Evolutionary conservation across 2,329 filamentous ascomycete genomes (phyloP).

Genomic region (Grosmannia penicillata): DNA sequence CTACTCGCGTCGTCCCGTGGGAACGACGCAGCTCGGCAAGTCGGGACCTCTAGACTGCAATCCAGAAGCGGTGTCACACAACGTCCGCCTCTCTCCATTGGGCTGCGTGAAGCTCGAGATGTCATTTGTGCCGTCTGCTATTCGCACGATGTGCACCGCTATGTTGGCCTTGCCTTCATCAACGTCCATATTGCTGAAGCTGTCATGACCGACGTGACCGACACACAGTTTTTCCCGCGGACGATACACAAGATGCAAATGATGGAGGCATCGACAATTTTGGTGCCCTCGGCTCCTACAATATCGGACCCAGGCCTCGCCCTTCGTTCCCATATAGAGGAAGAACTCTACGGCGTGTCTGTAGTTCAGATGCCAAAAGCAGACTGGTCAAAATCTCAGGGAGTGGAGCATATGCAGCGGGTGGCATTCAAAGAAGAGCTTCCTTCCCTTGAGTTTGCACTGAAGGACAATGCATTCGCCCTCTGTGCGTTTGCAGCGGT

Average conservation of each 20-base stretch:
- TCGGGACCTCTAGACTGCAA: background rate
- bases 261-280: slow-evolving; percentile 62
- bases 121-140: slow-evolving; percentile 72
- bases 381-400: slow-evolving; percentile 69
- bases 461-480: slow-evolving; percentile 74
- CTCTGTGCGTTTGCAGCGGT: slow-evolving; percentile 78
- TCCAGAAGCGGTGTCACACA: background rate
- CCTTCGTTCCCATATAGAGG: slow-evolving; percentile 6
- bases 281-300: slow-evolving; percentile 58
- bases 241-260: slow-evolving; percentile 78
- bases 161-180: slow-evolving; percentile 73
- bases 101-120: slow-evolving; percentile 7
- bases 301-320: slow-evolving; percentile 56
- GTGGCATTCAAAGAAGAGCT: slow-evolving; percentile 71
- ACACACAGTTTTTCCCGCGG: slow-evolving; percentile 81
- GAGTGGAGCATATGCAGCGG: slow-evolving; percentile 62
- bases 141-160: slow-evolving; percentile 72
- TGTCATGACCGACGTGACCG: slow-evolving; percentile 78
- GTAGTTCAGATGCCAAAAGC: slow-evolving; percentile 50
- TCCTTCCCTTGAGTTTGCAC: slow-evolving; percentile 63
- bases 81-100: slow-evolving; percentile 4
- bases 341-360: slow-evolving; percentile 22
- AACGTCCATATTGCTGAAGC: slow-evolving; percentile 76
- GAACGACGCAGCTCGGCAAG: background rate
- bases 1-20: too few species aligned